Conservation (phyloP, 441 rosid species). For the Iberis amara region DNA sequence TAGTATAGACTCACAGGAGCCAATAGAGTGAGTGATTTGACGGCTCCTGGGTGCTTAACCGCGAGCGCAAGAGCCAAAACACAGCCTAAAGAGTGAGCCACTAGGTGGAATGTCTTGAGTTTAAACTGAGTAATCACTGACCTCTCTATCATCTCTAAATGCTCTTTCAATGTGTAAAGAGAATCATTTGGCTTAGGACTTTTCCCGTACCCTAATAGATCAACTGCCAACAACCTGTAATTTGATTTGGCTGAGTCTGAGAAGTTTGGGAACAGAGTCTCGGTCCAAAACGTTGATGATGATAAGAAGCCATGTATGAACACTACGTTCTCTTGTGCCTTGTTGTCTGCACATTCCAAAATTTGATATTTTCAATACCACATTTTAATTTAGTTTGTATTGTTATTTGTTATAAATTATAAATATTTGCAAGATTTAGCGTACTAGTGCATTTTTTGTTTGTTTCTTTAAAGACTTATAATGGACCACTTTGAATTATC, state of each 20-base stretch:
- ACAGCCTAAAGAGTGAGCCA: slow-evolving; percentile 96
- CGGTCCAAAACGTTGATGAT: slow-evolving; percentile 94
- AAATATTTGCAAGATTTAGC: neutral
- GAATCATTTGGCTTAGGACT: slow-evolving; percentile 96
- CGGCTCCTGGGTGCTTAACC: slow-evolving; percentile 66
- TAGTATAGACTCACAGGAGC: slow-evolving; percentile 58
- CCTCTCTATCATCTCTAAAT: slow-evolving; percentile 82
- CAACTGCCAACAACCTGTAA: slow-evolving; percentile 71
- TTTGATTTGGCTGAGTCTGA: slow-evolving; percentile 54
- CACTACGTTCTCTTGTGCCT: slow-evolving; percentile 64
- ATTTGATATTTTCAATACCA: slow-evolving; percentile 14
- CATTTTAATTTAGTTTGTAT: slow-evolving; percentile 1
- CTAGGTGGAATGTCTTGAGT: slow-evolving; percentile 85
- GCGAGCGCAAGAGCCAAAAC: slow-evolving; percentile 90
- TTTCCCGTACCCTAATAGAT: slow-evolving; percentile 80
- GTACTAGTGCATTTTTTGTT: neutral
- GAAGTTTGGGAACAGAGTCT: slow-evolving; percentile 86
- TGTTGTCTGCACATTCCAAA: slow-evolving; percentile 34
- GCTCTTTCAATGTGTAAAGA: slow-evolving; percentile 78
- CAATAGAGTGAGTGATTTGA: slow-evolving; percentile 78
- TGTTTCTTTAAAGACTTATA: neutral
- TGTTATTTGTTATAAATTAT: neutral
- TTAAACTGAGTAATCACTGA: slow-evolving; percentile 63
- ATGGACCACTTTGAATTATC: neutral
- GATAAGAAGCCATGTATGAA: slow-evolving; percentile 98